Evolutionary conservation across 164 flowering plant species (phyloP), one percentile per base, ranked within the genome.

Genomic region (Sedum album): DNA sequence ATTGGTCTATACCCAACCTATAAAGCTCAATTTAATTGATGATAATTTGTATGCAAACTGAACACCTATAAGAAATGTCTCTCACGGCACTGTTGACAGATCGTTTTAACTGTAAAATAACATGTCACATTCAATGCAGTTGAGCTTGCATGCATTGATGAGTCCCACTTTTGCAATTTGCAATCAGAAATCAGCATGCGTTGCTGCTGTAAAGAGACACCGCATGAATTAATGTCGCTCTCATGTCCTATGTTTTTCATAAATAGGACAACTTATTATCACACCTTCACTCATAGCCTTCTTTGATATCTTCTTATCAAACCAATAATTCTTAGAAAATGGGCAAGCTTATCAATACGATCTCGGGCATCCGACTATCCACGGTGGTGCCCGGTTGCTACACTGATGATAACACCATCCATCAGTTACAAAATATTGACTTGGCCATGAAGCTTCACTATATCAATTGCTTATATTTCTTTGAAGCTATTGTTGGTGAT

Each of bases 401-500:
- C 5, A 82, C 86, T 0, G 88, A 79, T 6, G 84, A 81, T 31
- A 72, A 77, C 57, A 73, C 66, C 39, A 76, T 49, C 14, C 76
- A 71, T 9, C 77, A 81, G 38, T 78, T 86, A 1, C 74, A 65
- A 26, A 53, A 51, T 84, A 72, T 81, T 73, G 97, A 91, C 75
- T 70, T 87, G 64, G 82, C 79, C 48, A 76, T 88, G 92, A 89
- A 89, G 75, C 85, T 86, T 25, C 92, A 91, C 65, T 88, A 91
- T 77, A 36, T 91, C 5, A 74, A 75, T 67, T 81, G 80, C 0
- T 72, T 91, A 2, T 90, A 89, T 63, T 84, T 82, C 74, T 91
- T 84, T 68, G 36, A 55, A 4, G 76, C 68, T 10, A 76, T 73
- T 17, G 82, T 35, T 3, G 38, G 80, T 1, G 79, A 68, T 0